phyloP scores from a whole-genome alignment of 805 yeast genomes.

The Ogataea pignaliae region DNA sequence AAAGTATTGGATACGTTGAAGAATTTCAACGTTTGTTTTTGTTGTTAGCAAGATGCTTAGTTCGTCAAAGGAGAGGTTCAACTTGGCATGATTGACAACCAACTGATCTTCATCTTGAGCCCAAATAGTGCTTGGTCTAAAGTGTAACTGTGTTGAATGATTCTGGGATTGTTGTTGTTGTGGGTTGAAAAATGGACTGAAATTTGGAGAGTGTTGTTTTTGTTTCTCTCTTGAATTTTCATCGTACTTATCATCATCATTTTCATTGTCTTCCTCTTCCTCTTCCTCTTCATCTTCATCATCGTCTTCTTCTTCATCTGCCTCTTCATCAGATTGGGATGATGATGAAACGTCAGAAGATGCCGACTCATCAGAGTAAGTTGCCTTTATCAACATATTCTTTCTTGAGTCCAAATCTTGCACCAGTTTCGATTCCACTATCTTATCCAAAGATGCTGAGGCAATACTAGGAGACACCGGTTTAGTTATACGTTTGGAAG shows the following conservation, averaged over 20 bases:
- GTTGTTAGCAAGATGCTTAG: conserved; percentile 67
- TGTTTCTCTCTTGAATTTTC: not conserved
- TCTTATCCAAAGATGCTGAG: not conserved
- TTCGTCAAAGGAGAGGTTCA: conserved; percentile 68
- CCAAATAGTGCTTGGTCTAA: conserved; percentile 33
- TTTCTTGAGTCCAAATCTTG: not conserved
- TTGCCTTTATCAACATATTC: not conserved
- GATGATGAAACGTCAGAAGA: not conserved
- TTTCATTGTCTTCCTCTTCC: not conserved
- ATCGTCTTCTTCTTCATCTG: not conserved
- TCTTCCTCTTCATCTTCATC: not conserved
- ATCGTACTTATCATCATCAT: not conserved
- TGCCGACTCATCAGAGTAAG: not conserved
- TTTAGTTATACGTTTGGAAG: not conserved
- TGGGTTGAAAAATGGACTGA: not conserved
- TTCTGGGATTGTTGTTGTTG: not conserved
- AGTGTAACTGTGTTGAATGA: not conserved
- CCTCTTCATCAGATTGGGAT: not conserved
- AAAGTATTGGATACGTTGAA: conserved; percentile 51
- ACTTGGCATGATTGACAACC: conserved; percentile 46
- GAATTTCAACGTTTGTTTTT: conserved; percentile 71
- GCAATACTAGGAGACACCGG: not conserved
- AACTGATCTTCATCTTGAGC: conserved; percentile 69
- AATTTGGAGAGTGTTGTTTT: not conserved
- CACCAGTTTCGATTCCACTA: not conserved